phyloP scores from a whole-genome alignment of 2,329 filamentous ascomycete genomes.

The Phaeomoniella chlamydospora region DNA sequence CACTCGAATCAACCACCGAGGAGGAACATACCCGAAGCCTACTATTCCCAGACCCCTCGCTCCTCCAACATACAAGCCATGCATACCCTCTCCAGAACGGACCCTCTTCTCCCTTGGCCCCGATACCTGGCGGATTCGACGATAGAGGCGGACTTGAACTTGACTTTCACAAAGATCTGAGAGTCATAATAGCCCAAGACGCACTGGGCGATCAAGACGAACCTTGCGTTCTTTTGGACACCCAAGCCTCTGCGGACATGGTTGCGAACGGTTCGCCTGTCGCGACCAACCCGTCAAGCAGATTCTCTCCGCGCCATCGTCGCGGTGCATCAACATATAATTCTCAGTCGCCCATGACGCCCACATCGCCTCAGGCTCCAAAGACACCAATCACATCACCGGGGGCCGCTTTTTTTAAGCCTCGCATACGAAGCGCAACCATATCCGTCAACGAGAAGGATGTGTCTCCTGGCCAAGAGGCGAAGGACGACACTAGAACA shows the following conservation, averaged over 20 bases:
- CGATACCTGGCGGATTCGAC: constrained; percentile 27
- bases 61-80: constrained; percentile 23
- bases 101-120: constrained; percentile 24
- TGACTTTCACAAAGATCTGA: constrained; percentile 27
- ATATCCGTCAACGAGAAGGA: constrained; percentile 16
- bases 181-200: constrained; percentile 32
- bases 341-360: constrained; percentile 13
- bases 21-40: constrained; percentile 33
- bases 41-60: constrained; percentile 29
- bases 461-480: constrained; percentile 16
- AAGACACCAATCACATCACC: neutral
- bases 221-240: constrained; percentile 30
- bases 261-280: neutral
- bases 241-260: constrained; percentile 22
- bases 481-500: constrained; percentile 33
- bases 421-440: constrained; percentile 29
- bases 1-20: constrained; percentile 32
- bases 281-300: constrained; percentile 20
- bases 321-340: constrained; percentile 8
- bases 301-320: constrained; percentile 3
- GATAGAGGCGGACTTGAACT: constrained; percentile 30
- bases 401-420: constrained; percentile 22
- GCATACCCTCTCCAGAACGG: constrained; percentile 25
- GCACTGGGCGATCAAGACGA: constrained; percentile 31
- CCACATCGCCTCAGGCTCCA: neutral